Conservation (phyloP, 139 green algal species). For the Chlorella sp. region DNA sequence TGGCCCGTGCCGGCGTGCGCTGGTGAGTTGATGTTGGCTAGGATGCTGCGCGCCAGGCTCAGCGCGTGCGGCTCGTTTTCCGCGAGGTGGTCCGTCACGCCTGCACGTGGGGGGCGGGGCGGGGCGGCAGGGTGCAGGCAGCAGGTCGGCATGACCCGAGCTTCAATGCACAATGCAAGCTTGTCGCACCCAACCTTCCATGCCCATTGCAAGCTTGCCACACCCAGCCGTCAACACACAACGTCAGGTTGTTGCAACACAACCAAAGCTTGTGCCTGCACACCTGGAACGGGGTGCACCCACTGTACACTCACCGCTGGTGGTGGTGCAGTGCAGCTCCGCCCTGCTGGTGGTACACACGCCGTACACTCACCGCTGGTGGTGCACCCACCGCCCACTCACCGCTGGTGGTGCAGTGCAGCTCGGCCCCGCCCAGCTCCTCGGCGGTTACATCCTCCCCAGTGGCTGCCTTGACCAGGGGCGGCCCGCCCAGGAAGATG, state of each 20-base stretch:
- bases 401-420: constrained; percentile 85
- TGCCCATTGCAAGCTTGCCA: too few species aligned
- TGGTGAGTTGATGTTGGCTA: constrained; percentile 48
- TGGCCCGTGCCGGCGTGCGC: not conserved
- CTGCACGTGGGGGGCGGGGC: not conserved
- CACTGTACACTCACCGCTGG: not conserved
- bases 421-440: constrained; percentile 87
- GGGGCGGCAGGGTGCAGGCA: not conserved
- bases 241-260: too few species aligned
- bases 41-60: constrained; percentile 73
- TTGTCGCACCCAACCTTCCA: too few species aligned
- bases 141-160: not conserved
- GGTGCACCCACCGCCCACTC: not conserved
- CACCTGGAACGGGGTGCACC: too few species aligned
- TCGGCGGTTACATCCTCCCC: constrained; percentile 92
- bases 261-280: too few species aligned
- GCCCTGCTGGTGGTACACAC: not conserved
- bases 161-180: too few species aligned
- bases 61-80: constrained; percentile 89
- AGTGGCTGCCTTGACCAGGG: constrained; percentile 79
- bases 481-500: constrained; percentile 81
- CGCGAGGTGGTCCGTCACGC: constrained; percentile 83
- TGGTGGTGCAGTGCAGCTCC: not conserved
- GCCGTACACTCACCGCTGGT: not conserved
- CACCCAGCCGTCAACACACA: too few species aligned